Base-by-base conservation (phyloP, 2,329 filamentous ascomycete genomes). In the Cytospora schulzeri region DNA sequence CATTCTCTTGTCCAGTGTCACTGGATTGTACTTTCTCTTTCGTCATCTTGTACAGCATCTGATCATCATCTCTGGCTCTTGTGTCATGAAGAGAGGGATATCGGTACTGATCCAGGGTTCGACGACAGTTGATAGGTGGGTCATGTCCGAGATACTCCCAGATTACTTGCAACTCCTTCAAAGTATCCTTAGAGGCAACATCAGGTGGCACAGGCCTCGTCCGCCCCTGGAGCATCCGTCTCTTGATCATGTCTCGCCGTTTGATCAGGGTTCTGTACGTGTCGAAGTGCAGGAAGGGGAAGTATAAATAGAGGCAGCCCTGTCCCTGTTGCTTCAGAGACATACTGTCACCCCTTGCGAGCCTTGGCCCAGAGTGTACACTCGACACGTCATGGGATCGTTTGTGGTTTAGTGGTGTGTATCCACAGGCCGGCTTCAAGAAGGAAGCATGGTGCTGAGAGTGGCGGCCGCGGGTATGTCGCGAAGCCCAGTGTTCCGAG, bases 41-140 rank as follows among this genome's bases (percentile, higher is more conserved):
- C 1, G 83, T 85, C 3, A 87, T 72, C 66, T 88, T 88, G 71
- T 87, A 88, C 7, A 88, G 73, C 82, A 88, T 87, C 70, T 88
- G 85, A 53, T 88, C 85, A 45, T 85, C 83, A 41, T 88, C 85
- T 26, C 85, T 76, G 0, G 83, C 82, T 35, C 82, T 74, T 0
- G 85, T 88, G 50, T 87, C 85, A 9, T 81, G 76, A 1, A 88
- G 73, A 7, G 82, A 83, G 0, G 85, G 85, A 57, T 88, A 87
- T 0, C 83, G 83, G 63, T 80, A 88, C 67, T 88, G 85, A 64
- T 88, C 85, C 4, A 88, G 69, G 0, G 85, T 87, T 5, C 85
- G 78, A 2, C 85, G 80, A 33, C 83, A 81, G 69, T 88, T 86
- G 1, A 87, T 74, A 0, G 85, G 85, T 0, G 83, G 83, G 38